These are phyloP conservation scores for Mycena sp. DNA, from an alignment of 1,284 basidiomycete genomes.

Conservation along the genomic window DNA sequence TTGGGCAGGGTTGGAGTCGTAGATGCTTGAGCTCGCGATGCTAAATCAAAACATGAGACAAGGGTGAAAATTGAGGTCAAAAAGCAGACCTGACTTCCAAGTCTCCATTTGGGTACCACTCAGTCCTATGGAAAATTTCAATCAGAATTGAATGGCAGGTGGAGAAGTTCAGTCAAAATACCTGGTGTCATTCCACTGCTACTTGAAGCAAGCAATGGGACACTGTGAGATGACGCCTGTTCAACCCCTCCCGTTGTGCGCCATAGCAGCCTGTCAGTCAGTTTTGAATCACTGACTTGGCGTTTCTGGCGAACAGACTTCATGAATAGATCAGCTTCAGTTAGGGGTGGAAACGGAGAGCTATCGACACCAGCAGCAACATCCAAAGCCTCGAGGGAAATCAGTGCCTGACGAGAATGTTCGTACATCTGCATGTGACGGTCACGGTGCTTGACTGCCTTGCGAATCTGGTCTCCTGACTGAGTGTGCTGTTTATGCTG, in stretches of 20 bases:
- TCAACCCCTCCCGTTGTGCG: not conserved
- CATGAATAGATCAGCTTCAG: slow-evolving; percentile 29
- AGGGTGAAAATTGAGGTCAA: not conserved
- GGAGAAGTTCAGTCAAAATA: not conserved
- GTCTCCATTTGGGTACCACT: slow-evolving; percentile 16
- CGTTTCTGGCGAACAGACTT: slow-evolving; percentile 30
- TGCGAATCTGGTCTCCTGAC: no score
- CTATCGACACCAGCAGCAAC: no score
- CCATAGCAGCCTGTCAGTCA: slow-evolving; percentile 30
- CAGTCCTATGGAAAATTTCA: not conserved
- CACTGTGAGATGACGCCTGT: not conserved
- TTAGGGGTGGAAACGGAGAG: no score
- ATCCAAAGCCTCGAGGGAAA: no score
- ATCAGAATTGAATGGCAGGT: not conserved
- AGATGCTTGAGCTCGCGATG: no score
- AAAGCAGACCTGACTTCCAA: not conserved
- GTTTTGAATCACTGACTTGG: slow-evolving; percentile 30
- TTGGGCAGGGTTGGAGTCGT: no score
- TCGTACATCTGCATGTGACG: no score
- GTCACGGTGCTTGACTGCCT: no score
- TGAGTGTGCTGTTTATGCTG: no score
- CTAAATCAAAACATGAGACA: no score
- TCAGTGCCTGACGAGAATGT: no score
- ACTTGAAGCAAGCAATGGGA: no score
- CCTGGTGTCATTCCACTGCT: not conserved